phyloP scores from a whole-genome alignment of 495 filamentous ascomycete species.

The Podospora didyma region DNA sequence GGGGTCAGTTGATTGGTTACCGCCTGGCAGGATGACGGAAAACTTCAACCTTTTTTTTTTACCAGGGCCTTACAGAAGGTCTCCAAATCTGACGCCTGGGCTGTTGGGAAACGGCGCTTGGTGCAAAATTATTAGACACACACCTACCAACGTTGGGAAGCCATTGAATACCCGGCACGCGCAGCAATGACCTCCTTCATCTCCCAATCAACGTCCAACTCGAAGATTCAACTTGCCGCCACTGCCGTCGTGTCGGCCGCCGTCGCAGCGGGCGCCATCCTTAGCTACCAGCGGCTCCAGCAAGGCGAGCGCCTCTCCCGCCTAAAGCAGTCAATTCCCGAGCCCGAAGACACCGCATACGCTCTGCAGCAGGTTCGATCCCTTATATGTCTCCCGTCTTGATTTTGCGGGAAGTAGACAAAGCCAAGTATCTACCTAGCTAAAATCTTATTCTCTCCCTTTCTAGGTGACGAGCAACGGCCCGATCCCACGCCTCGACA shows the following conservation, averaged over 20 bases:
- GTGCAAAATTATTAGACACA: no score
- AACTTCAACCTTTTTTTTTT: no score
- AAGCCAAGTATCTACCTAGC: no score
- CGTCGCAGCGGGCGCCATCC: slow-evolving; percentile 66
- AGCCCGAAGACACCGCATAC: slow-evolving; percentile 35
- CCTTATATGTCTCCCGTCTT: no score
- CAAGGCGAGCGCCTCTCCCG: slow-evolving; percentile 58
- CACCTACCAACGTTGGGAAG: no score
- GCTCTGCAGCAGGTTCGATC: slow-evolving; percentile 28
- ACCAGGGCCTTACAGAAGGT: no score
- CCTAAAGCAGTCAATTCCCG: slow-evolving; percentile 71
- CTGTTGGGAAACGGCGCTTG: no score
- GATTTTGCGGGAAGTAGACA: no score
- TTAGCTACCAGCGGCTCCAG: slow-evolving; percentile 65
- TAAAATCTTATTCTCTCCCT: neutral
- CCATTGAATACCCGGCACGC: no score
- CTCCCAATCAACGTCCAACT: slow-evolving; percentile 28
- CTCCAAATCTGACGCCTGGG: no score
- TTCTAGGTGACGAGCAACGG: slow-evolving; percentile 73
- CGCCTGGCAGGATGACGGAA: no score
- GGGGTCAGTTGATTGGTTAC: no score
- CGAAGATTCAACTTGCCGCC: slow-evolving; percentile 61
- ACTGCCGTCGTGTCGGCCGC: slow-evolving; percentile 74
- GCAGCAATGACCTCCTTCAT: slow-evolving; percentile 35
- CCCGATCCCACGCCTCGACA: slow-evolving; percentile 47